Evolutionary conservation across 208 protist species (phyloP), one percentile per base, ranked within the genome.

Genomic region (Leishmania aethiopica): DNA sequence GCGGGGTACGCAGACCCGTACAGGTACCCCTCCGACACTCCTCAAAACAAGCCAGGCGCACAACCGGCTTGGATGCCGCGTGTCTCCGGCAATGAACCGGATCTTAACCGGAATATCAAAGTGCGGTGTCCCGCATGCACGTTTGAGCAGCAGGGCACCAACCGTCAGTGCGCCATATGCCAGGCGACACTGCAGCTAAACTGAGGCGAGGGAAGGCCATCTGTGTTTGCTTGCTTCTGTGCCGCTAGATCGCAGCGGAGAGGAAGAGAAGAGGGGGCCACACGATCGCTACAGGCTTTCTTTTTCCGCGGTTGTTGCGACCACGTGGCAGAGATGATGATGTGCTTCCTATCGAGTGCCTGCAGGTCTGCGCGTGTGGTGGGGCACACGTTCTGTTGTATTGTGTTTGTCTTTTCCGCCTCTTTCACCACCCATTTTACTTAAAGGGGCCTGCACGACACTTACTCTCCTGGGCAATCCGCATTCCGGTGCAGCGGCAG

Each of bases 51-150:
- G 32, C 62, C 80, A 73, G 59, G 42, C 60, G 55, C 22, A 35
- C 57, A 45, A 66, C 40, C 22, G 19, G 8, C 83, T 60, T 10
- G 15, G 10, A 13, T 28, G n/a, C 28, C 10, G 11, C 7, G 2
- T 37, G 42, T 51, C 49, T 13, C 25, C 17, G 78, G 75, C 37
- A 60, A 0, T 45, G 77, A 59, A n/a, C 8, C 25, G 1, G 73
- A 69, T 3, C 28, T 59, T 25, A 84, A 76, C 22, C 62, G 72
- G 0, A 69, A 83, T n/a, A 60, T 55, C 28, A 72, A 83, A 42
- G 85, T 92, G 73, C 66, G 47, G 69, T 92, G 89, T 62, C 86
- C 86, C 3, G 80, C 78, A n/a, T 90, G 89, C 72, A 92, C 89
- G 37, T 92, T 76, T 57, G 77, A 83, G 82, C 86, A 92, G 75